Base-by-base conservation (phyloP, 2,329 filamentous ascomycete species). In the Hypoxylon sp. region DNA sequence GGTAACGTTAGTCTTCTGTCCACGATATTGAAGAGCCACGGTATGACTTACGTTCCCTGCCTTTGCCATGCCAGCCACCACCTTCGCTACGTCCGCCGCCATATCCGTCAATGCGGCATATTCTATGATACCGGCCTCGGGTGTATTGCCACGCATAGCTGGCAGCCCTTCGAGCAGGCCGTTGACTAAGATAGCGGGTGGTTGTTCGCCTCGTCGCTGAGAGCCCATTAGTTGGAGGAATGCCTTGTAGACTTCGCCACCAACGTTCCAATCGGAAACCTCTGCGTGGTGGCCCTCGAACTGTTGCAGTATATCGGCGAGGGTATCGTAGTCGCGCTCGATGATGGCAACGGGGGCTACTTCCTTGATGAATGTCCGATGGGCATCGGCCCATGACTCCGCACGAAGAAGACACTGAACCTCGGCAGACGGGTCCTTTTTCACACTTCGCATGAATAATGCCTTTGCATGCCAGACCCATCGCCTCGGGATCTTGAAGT, bases 381-480 rank as follows among this genome's bases (percentile, higher is more conserved):
- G 95, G 0, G 95, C 95, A 74, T 95, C 92, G 28, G 87, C 83
- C 77, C 89, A 91, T 43, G 91, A 88, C 39, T 86, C 85, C 1
- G 93, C 94, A 50, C 88, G 87, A 62, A 98, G 85, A 11, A 99
- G 87, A 72, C 89, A 95, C 56, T 90, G 85, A 8, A 94, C 91
- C 76, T 97, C 92, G 4, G 83, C 82, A 47, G 83, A 84, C 10
- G 90, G 84, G 74, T 94, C 88, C 67, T 88, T 87, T 72, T 85
- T 87, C 48, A 89, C 87, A 60, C 89, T 89, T 64, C 91, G 90
- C 78, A 93, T 93, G 77, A 91, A 90, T 13, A 94, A 83, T 11
- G 94, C 94, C 74, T 94, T 92, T 17, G 95, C 92, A 62, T 92
- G 87, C 88, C 92, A 97, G 52, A 98, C 84, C 93, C 94, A 97